These are phyloP conservation scores for Lotus japonicus DNA, from an alignment of 306 rosid genomes.

Conservation along the genomic window DNA sequence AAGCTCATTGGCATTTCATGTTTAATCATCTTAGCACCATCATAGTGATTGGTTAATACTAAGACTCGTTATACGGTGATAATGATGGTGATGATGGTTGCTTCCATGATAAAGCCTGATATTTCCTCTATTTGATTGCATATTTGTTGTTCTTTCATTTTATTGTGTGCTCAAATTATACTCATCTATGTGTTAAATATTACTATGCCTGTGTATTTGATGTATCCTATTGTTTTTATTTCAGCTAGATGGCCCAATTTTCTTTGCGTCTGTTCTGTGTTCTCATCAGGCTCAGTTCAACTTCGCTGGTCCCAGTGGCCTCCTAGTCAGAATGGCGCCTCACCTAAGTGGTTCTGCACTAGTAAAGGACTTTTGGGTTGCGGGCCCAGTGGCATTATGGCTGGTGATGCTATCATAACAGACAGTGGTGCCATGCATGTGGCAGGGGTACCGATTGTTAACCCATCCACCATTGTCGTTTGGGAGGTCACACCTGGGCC, in stretches of 20 bases:
- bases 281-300: slow-evolving; percentile 97
- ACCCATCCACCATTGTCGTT: slow-evolving; percentile 96
- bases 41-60: neutral
- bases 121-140: neutral
- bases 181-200: neutral
- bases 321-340: slow-evolving; percentile 57
- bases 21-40: neutral
- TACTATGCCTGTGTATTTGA: slow-evolving; percentile 27
- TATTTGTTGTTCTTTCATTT: slow-evolving; percentile 1
- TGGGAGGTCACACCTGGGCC: slow-evolving; percentile 99
- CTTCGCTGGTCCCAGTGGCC: slow-evolving; percentile 99
- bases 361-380: slow-evolving; percentile 97
- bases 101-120: neutral
- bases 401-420: slow-evolving; percentile 96
- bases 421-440: slow-evolving; percentile 98
- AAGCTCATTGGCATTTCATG: neutral
- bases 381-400: slow-evolving; percentile 99
- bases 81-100: neutral
- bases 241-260: slow-evolving; percentile 99
- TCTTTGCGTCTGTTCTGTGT: slow-evolving; percentile 87
- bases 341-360: slow-evolving; percentile 87
- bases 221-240: slow-evolving; percentile 27
- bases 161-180: neutral
- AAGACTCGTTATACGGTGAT: neutral
- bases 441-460: slow-evolving; percentile 97